Evolutionary conservation across 805 yeast genomes (phyloP).

Genomic region (Cyberlindnera samutprakarnensis): DNA sequence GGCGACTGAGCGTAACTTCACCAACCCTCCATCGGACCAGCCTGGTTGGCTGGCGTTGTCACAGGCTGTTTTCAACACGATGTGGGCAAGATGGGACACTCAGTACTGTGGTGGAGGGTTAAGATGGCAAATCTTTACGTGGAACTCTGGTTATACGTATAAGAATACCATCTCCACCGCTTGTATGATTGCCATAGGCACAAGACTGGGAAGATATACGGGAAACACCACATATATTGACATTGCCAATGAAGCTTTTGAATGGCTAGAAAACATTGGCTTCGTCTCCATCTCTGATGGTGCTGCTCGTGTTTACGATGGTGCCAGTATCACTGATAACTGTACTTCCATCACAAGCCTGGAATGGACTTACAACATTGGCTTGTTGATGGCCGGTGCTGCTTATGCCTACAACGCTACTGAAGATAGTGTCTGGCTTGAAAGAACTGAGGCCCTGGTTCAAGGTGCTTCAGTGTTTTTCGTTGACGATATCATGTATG

Average conservation of each 20-base stretch:
- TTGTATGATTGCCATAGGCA: constrained; percentile 53
- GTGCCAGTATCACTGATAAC: constrained; percentile 42
- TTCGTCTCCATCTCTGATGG: constrained; percentile 32
- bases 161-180: constrained; percentile 61
- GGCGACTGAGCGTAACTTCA: constrained; percentile 56
- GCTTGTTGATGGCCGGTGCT: constrained; percentile 56
- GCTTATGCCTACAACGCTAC: constrained; percentile 66
- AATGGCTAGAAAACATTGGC: constrained; percentile 47
- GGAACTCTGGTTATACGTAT: constrained; percentile 64
- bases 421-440: constrained; percentile 41
- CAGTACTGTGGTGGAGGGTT: constrained; percentile 54
- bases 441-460: constrained; percentile 37
- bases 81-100: constrained; percentile 56
- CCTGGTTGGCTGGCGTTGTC: constrained; percentile 53
- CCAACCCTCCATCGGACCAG: constrained; percentile 38
- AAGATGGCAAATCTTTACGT: constrained; percentile 67
- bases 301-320: constrained; percentile 41
- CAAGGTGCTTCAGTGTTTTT: constrained; percentile 42
- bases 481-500: constrained; percentile 45
- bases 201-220: constrained; percentile 56
- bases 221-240: constrained; percentile 47
- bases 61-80: constrained; percentile 58
- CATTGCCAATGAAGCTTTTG: constrained; percentile 46
- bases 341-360: constrained; percentile 42
- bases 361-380: constrained; percentile 70